Conservation (phyloP, 1,284 basidiomycete species). For the Trametes hirsuta region DNA sequence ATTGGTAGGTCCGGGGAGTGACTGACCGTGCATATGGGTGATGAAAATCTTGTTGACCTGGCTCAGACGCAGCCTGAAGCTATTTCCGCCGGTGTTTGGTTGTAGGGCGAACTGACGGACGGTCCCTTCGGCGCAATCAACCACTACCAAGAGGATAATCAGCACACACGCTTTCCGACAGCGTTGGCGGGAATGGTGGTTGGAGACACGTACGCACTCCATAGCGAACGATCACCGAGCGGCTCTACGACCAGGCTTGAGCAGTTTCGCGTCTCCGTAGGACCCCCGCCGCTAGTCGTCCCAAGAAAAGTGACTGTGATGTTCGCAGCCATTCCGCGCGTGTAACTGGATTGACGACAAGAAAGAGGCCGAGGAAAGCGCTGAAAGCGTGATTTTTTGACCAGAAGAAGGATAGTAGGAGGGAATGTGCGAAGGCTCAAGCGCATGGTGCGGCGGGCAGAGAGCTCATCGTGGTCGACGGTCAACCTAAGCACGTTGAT, state of each 20-base stretch:
- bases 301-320: constrained; percentile 65
- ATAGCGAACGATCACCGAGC: constrained; percentile 56
- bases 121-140: constrained; percentile 89
- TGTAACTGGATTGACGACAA: neutral
- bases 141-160: constrained; percentile 52
- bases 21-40: constrained; percentile 85
- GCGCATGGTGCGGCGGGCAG: no score
- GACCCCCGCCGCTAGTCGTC: constrained; percentile 76
- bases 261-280: constrained; percentile 68
- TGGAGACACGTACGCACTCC: constrained; percentile 53
- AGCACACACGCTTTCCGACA: neutral
- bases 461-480: no score
- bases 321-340: constrained; percentile 26
- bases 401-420: no score
- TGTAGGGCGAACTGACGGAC: constrained; percentile 54
- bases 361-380: no score
- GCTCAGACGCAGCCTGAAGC: constrained; percentile 47
- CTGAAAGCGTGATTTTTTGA: no score
- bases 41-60: constrained; percentile 80
- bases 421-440: no score
- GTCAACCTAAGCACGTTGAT: no score
- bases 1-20: neutral
- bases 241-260: constrained; percentile 68
- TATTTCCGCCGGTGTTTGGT: constrained; percentile 28
- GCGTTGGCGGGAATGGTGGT: neutral